Base-by-base conservation (phyloP, 148 eudicot genomes). In the Vaccinium macrocarpon region DNA sequence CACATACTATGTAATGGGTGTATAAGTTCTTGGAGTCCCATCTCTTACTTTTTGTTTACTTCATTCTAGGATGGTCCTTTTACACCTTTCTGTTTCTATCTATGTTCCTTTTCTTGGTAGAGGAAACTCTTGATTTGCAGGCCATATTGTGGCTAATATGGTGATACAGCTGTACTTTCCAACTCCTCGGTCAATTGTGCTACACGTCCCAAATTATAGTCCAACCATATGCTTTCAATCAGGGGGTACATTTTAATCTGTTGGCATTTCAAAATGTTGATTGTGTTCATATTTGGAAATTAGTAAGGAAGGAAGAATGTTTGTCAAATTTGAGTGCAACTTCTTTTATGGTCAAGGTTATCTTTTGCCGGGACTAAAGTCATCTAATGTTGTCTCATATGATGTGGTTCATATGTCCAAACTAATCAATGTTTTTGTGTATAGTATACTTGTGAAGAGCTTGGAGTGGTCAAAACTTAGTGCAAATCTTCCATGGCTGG, bases 401-500 rank as follows among this genome's bases (percentile, higher is more conserved):
- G 56, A 66, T 29, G 64, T 14, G 25, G 74, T 61, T 81, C 66
- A 23, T 23, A 38, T 81, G 13, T 62, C 32, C 32, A 11, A 62
- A 64, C 10, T 68, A 50, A 27, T 11, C n/a, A 80, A 7, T 27
- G 18, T 61, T 81, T 64, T 55, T 72, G 78, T 68, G 12, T 89
- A 86, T 87, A 94, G 98, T 86, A 94, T 93, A 87, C 91, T 94
- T 82, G 92, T 91, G 70, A 91, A 86, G 84, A 94, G 98, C 93
- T 86, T 94, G 86, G 90, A 94, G 25, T 94, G 98, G 98, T 88
- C 87, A 77, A 94, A 88, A 86, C 81, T 94, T 71, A 73, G 80
- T 71, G 91, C 98, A 75, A 94, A 94, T 85, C 84, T 94, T 35
- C 94, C 98, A 56, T 94, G 98, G 98, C 88, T 94, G 86, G 98